Base-by-base conservation (phyloP, 768 basidiomycete species). In the Pleurotus giganteus region DNA sequence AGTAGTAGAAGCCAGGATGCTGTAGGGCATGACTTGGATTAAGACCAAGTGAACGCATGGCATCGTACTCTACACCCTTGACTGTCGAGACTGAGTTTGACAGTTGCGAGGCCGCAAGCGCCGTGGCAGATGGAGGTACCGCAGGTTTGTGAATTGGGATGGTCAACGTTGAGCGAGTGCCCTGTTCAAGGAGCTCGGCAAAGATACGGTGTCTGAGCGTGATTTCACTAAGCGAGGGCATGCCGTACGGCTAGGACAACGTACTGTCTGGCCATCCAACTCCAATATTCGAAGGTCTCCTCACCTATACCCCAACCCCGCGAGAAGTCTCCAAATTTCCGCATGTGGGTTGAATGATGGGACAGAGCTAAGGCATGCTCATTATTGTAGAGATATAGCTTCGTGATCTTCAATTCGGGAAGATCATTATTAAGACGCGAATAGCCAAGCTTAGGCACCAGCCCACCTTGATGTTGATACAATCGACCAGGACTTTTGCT, bases 241-340 rank as follows among this genome's bases (percentile, higher is more conserved):
- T 4, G 34, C 8, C 13, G 15, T 17, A 26, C 17, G 17, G 54
- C 8, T 57, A 31, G 37, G 31, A 32, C 8, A 15, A 78, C 88
- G 54, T 63, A 94, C 91, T 97, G 94, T 65, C 94, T 77, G 6
- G 92, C 89, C 53, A 94, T 77, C 96, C 95, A 99, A 60, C 90
- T 91, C 96, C 96, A 98, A 65, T 88, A 98, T 66, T 98, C 97
- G 60, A 91, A 98, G 0, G 92, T 97, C 63, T 94, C 91, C 62
- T 95, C 93, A 13, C 94, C 95, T 53, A 98, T 98, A 6, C 92
- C 91, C 96, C 97, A 98, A 0, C 88, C 87, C 17, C 89, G 74
- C 4, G 90, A 89, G 60, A 99, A 84, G 62, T 94, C 91, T 4
- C 86, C 81, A 61, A 97, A 96, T 57, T 84, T 84, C 29, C 86